Evolutionary conservation across 2,329 filamentous ascomycete species (phyloP), one percentile per base, ranked within the genome.

Genomic region (Cercospora sp.): DNA sequence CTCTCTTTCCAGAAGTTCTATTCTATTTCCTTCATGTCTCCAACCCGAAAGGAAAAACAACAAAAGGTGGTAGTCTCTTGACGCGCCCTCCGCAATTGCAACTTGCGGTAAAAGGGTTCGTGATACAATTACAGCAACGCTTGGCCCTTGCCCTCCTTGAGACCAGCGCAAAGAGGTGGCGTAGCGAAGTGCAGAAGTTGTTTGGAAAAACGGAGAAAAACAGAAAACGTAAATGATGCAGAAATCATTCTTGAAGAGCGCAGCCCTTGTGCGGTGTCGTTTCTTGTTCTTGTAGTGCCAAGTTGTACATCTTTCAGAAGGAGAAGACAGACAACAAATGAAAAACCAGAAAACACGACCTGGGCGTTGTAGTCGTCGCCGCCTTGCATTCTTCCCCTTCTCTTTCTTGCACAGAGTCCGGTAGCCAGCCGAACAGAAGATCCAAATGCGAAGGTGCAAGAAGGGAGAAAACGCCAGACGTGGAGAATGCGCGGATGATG

Each of bases 61-160:
- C 49, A 26, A 53, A 26, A 13, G 21, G 12, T 24, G 21, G 49
- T 24, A 53, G 4, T 24, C 10, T 26, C 49, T 24, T 24, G 16
- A 7, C 7, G 49, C 21, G 10, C 49, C 49, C 49, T 24, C 21
- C 49, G 49, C 49, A 55, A 40, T 57, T 18, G 61, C 61, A 57
- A 63, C 30, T 57, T 55, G 49, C 24, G 49, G 32, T 13, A 63
- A 53, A 40, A 26, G 61, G 49, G 18, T 37, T 63, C 61, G 49
- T 63, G 21, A 57, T 63, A 63, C 49, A 63, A 53, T 57, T 55
- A 57, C 45, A 63, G 18, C 61, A 57, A 30, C 49, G 24, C 49
- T 3, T 55, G 49, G n/a, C 49, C 10, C 43, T 45, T 51, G 6
- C 32, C 61, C 49, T 40, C 30, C 34, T 18, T 45, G 43, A 32